Evolutionary conservation across 2,329 filamentous ascomycete genomes (phyloP).

Genomic region (Nigrospora osmanthi): DNA sequence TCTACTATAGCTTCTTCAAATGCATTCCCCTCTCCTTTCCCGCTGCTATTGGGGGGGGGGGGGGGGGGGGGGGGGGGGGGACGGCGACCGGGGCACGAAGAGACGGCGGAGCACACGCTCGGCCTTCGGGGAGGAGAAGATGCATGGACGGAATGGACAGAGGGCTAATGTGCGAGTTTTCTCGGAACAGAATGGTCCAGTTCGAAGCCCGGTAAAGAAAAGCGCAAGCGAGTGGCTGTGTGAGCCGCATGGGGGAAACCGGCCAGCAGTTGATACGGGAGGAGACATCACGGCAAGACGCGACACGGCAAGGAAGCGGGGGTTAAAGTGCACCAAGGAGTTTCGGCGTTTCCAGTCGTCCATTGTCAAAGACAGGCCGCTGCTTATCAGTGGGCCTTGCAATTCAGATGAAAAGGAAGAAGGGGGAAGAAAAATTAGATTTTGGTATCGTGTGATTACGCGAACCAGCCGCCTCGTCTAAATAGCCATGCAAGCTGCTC

Average conservation of each 20-base stretch:
- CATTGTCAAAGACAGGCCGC: neutral
- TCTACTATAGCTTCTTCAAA: neutral
- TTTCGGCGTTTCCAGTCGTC: slow-evolving; percentile 2
- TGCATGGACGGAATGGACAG: too few relatives aligned
- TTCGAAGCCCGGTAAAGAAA: slow-evolving; percentile 89
- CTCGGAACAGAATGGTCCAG: slow-evolving; percentile 75
- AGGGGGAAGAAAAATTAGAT: slow-evolving; percentile 10
- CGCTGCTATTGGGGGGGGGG: neutral
- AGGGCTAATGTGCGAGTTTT: neutral
- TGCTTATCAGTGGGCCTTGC: too few relatives aligned
- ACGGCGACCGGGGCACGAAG: neutral
- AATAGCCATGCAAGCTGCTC: neutral
- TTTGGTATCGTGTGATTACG: slow-evolving; percentile 15
- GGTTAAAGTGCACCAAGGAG: neutral
- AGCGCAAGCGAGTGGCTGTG: too few relatives aligned
- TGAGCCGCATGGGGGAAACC: too few relatives aligned
- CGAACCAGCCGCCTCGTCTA: slow-evolving; percentile 9
- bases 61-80: neutral
- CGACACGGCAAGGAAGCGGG: too few relatives aligned
- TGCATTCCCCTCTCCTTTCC: neutral
- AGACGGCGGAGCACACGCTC: too few relatives aligned
- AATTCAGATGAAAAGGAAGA: neutral
- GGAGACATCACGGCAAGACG: too few relatives aligned
- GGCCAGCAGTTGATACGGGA: too few relatives aligned
- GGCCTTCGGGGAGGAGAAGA: too few relatives aligned